Evolutionary conservation across 2,329 filamentous ascomycete genomes (phyloP), one percentile per base, ranked within the genome.

Genomic region (Rachicladosporium sp.): DNA sequence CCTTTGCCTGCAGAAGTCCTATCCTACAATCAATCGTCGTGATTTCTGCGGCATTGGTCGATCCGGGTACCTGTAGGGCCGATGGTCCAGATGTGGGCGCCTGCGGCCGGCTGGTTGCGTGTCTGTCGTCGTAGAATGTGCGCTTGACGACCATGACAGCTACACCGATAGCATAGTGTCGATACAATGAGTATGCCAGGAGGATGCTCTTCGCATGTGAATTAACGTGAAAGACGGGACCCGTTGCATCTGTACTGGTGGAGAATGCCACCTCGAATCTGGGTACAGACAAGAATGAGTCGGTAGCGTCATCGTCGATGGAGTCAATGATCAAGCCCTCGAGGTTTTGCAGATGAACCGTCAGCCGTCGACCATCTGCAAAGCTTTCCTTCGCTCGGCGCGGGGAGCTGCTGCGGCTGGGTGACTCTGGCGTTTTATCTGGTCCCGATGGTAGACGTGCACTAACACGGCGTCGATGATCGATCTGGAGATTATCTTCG

Each of bases 311-410:
- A 46, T 78, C 82, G 45, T 95, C 85, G 2, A 81, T 73, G 0
- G 82, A 82, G 57, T 98, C 91, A 35, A 96, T 80, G 36, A 96
- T 82, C 51, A 91, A 88, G 0, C 81, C 86, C 59, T 96, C 91
- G 3, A 98, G 68, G 0, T 86, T 86, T 44, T 83, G 78, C 30
- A 83, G 74, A 55, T 93, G 83, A 19, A 96, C 62, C 3, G 83
- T 78, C 21, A 98, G 65, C 27, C 85, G 78, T 43, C 91, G 75
- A 2, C 88, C 88, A 62, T 98, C 89, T 3, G 77, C 77, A 46
- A 59, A 55, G 19, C 54, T 64, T 5, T 55, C 48, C 13, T 71
- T 68, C 47, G 43, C 47, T 56, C 73, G 72, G 4, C 72, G 54
- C 6, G 66, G 62, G 8, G 66, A 68, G 8, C 34, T 23, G 4